Percentiles rank a stretch among this genome's conserved stretches.
Conservation (phyloP, 345 rosid genomes). For the Acer campestre region DNA sequence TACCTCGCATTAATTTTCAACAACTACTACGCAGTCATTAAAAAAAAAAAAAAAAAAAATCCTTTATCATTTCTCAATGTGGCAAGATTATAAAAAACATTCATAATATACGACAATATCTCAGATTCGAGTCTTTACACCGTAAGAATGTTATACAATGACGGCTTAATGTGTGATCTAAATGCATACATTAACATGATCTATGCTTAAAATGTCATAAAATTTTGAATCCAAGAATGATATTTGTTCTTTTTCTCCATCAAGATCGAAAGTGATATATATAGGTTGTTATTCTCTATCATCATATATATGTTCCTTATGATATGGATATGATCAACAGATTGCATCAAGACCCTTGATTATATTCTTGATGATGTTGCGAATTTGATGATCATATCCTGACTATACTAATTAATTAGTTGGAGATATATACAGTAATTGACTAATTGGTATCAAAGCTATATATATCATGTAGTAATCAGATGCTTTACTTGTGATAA, state of each 20-base stretch:
- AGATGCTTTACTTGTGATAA: slow-evolving; percentile 24
- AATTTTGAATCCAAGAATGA: not conserved
- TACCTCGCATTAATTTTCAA: not conserved
- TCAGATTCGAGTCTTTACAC: too few species aligned
- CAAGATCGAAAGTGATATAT: not conserved
- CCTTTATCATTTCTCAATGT: too few species aligned
- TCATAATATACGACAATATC: too few species aligned
- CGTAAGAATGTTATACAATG: too few species aligned
- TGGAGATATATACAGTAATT: too few species aligned
- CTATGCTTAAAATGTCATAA: not conserved
- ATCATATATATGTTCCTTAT: too few species aligned
- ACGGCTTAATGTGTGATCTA: too few species aligned
- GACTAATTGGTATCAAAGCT: not conserved
- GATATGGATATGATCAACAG: not conserved
- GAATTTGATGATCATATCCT: slow-evolving; percentile 8
- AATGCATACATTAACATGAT: not conserved
- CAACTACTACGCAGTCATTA: not conserved
- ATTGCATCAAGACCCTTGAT: not conserved
- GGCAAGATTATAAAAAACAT: too few species aligned
- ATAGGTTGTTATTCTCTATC: not conserved
- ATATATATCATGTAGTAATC: not conserved
- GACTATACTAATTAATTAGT: too few species aligned
- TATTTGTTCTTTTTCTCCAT: not conserved
- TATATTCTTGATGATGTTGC: slow-evolving; percentile 6
- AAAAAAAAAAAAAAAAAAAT: too few species aligned